Evolutionary conservation across 2,329 filamentous ascomycete genomes (phyloP), one percentile per base, ranked within the genome.

Genomic region (Ampelomyces quisqualis): DNA sequence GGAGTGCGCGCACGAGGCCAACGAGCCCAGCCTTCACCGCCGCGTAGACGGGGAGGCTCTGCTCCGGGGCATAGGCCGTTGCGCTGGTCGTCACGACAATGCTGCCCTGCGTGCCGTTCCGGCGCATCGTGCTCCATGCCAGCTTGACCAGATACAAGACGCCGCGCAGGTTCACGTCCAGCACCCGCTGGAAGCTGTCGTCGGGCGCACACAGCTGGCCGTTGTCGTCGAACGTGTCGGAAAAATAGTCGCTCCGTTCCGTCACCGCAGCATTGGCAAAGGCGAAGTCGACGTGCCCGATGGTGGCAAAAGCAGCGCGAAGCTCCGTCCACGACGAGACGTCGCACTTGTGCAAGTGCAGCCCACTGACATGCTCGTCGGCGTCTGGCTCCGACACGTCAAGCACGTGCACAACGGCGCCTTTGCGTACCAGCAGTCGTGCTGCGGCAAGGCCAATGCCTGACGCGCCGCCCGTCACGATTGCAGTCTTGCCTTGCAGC

Each of bases 381-480:
- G 43, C 15, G 51, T 29, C 43, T 67, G 58, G 34, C n/a, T n/a
- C n/a, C 6, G 4, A 21, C 24, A 72, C 45, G 36, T 76, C 73
- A 15, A 70, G 66, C 38, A 73, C 59, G 51, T 64, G 69, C 17
- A 73, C 69, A 3, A 48, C 64, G 11, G 65, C 72, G 23, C 69
- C 68, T 37, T 65, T 60, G n/a, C 49, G 42, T 5, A 63, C 51
- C 13, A 75, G 60, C 23, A 68, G 45, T 42, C 67, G 64, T 18
- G 70, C 67, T 2, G 72, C 69, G 19, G 70, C 69, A 14, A 73
- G 58, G 3, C 73, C 72, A 43, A 75, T 75, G 13, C 73, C 67
- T 3, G 65, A 62, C 17, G 50, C 44, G 9, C 56, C 65, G 13
- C 64, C 60, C 51, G 34, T 31, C 7, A 28, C n/a, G 26, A 28